A percentile compares a stretch with the other conserved stretches of the same genome.
Conservation (phyloP, 192 early-diverging fungal genomes). For the Dispira parvispora region DNA sequence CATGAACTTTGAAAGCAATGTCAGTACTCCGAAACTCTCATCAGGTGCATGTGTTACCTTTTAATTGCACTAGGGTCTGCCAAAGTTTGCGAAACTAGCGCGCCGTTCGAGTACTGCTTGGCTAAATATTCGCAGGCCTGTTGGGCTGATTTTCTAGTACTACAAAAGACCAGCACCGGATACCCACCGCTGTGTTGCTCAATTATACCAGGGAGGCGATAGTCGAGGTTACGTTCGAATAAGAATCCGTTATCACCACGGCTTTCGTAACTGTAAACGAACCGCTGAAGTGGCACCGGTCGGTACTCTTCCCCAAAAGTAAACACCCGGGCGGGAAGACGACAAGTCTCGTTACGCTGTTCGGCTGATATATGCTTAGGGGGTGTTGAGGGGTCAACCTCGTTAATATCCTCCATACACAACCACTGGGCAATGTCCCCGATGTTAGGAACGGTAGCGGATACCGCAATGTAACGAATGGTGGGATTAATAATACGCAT, state of each 20-base stretch:
- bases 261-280: slow-evolving; percentile 31
- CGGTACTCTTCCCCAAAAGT: slow-evolving; percentile 59
- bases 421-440: slow-evolving; percentile 54
- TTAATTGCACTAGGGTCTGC: too few relatives aligned
- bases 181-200: slow-evolving; percentile 17
- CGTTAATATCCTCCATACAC: not conserved
- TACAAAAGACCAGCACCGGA: slow-evolving; percentile 25
- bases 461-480: slow-evolving; percentile 39
- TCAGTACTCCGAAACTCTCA: too few relatives aligned
- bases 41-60: too few relatives aligned
- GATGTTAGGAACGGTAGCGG: slow-evolving; percentile 54
- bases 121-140: slow-evolving; percentile 19
- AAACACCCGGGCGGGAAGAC: too few relatives aligned
- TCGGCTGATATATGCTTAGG: too few relatives aligned
- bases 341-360: too few relatives aligned
- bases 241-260: slow-evolving; percentile 22
- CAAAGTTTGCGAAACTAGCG: too few relatives aligned
- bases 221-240: slow-evolving; percentile 41
- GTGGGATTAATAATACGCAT: slow-evolving; percentile 11
- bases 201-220: slow-evolving; percentile 21
- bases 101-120: slow-evolving; percentile 4
- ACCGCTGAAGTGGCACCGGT: slow-evolving; percentile 34
- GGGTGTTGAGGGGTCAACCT: too few relatives aligned
- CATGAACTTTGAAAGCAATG: too few relatives aligned
- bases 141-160: slow-evolving; percentile 24